Conservation (phyloP, 2,329 filamentous ascomycete genomes). For the Ceratocystiopsis sp. region DNA sequence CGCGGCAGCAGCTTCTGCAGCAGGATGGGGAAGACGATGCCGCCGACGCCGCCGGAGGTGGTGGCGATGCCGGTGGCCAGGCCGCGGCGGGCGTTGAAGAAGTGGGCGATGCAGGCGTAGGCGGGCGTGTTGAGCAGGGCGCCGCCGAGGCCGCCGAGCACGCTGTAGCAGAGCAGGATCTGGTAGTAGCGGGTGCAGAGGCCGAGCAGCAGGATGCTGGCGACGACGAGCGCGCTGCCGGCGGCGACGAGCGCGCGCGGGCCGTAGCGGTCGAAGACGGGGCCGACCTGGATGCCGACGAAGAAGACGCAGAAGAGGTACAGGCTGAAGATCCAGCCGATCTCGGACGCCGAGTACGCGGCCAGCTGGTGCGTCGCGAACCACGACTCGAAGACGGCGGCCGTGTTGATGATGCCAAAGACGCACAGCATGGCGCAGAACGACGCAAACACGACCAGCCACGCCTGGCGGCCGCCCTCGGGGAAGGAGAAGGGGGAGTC, state of each 20-base stretch:
- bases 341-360: slow-evolving; percentile 46
- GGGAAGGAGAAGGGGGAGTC: no score
- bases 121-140: slow-evolving; percentile 65
- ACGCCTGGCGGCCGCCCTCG: slow-evolving; percentile 55
- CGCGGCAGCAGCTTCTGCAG: slow-evolving; percentile 27
- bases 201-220: slow-evolving; percentile 49
- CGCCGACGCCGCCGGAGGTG: slow-evolving; percentile 52
- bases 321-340: slow-evolving; percentile 77
- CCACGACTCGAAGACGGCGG: slow-evolving; percentile 67
- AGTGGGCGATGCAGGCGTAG: slow-evolving; percentile 60
- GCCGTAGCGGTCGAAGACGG: slow-evolving; percentile 63
- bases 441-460: slow-evolving; percentile 62
- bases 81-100: slow-evolving; percentile 54
- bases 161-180: slow-evolving; percentile 60
- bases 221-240: slow-evolving; percentile 45
- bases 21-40: slow-evolving; percentile 42
- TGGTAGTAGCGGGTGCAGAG: slow-evolving; percentile 60
- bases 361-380: slow-evolving; percentile 54
- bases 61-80: slow-evolving; percentile 70
- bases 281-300: slow-evolving; percentile 65
- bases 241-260: slow-evolving; percentile 47
- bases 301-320: slow-evolving; percentile 73
- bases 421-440: slow-evolving; percentile 55
- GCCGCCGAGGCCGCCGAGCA: slow-evolving; percentile 55
- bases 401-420: slow-evolving; percentile 56